phyloP scores from a whole-genome alignment of 2,329 filamentous ascomycete species.

The Nannizzia gypsea region DNA sequence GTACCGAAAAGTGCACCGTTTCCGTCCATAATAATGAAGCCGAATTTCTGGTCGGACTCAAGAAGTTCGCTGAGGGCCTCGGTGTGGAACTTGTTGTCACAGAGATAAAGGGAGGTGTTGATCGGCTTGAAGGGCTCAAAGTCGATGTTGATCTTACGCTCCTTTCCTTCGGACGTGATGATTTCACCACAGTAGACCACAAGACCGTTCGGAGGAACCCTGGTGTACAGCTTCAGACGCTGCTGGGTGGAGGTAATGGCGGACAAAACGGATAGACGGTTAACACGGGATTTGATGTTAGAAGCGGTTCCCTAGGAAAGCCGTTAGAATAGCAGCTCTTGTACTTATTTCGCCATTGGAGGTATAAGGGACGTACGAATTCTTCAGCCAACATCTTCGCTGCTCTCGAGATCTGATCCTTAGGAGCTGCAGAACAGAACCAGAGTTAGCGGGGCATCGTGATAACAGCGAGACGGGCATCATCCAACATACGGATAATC shows the following conservation, averaged over 20 bases:
- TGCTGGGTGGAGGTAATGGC: slow-evolving; percentile 99
- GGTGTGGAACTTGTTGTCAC: slow-evolving; percentile 99
- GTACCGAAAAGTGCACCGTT: slow-evolving; percentile 97
- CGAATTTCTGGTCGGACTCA: slow-evolving; percentile 97
- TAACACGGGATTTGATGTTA: slow-evolving; percentile 99
- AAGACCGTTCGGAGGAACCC: slow-evolving; percentile 92
- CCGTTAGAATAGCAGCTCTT: slow-evolving; percentile 8
- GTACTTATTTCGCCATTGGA: not conserved
- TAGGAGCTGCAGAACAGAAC: slow-evolving; percentile 55
- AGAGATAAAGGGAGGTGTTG: slow-evolving; percentile 98
- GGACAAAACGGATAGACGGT: slow-evolving; percentile 92
- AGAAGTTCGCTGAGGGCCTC: slow-evolving; percentile 93
- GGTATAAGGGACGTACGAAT: slow-evolving; percentile 54
- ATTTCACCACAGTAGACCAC: slow-evolving; percentile 99
- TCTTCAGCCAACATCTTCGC: slow-evolving; percentile 99
- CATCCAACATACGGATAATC: slow-evolving; percentile 68
- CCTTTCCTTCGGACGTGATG: slow-evolving; percentile 94
- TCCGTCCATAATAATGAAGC: slow-evolving; percentile 99
- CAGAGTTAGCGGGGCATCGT: slow-evolving; percentile 3
- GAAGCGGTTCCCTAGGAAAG: slow-evolving; percentile 72
- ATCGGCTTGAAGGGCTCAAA: slow-evolving; percentile 99
- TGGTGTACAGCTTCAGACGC: slow-evolving; percentile 97
- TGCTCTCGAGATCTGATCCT: slow-evolving; percentile 91
- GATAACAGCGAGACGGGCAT: not conserved
- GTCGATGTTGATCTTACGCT: slow-evolving; percentile 99